Evolutionary conservation across 169 alveolate genomes (phyloP), one percentile per base, ranked within the genome.

Genomic region (Blepharisma undulans): DNA sequence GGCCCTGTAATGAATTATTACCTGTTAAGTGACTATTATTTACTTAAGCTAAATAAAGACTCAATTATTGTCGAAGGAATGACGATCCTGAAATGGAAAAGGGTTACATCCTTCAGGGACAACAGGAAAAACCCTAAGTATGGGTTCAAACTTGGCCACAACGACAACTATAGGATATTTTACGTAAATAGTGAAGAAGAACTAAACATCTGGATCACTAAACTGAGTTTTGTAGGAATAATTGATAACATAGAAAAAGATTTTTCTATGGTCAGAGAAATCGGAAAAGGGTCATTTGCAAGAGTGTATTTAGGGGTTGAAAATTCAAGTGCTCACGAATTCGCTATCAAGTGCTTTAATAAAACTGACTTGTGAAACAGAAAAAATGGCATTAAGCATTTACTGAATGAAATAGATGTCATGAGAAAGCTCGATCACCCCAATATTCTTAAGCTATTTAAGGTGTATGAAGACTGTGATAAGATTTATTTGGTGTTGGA

Each of bases 331-430:
- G 12, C 7, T 48, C 14, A 5, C 66, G 14, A 48, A 48, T 48
- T 2, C 12, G 66, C 66, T 10, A 5, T 48, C 1, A 48, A 48
- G 14, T 18, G 66, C 10, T 10, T 48, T 18, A 12, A 48, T 10
- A 48, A 48, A 48, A 10, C 66, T 48, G 66, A 48, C 66, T 48
- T n/a, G n/a, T n/a, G n/a, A n/a, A n/a, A n/a, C n/a, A n/a, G n/a
- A n/a, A n/a, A n/a, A n/a, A 48, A 48, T 5, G 66, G 66, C 7
- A 48, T 48, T 2, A 48, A 48, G 2, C 14, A 98, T 27, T 98
- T 98, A 4, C 88, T 97, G 32, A 91, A 98, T 78, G 98, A 97
- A 86, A 97, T 97, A 59, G 92, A 92, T 92, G 86, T 96, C 77
- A 93, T 97, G 34, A 95, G 95, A 74, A 91, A 92, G 90, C 89